Percentiles rank a stretch among this genome's conserved stretches.
These are phyloP conservation scores for Paraleonurus japonicus DNA, from an alignment of 257 asterid species.

Conservation along the genomic window DNA sequence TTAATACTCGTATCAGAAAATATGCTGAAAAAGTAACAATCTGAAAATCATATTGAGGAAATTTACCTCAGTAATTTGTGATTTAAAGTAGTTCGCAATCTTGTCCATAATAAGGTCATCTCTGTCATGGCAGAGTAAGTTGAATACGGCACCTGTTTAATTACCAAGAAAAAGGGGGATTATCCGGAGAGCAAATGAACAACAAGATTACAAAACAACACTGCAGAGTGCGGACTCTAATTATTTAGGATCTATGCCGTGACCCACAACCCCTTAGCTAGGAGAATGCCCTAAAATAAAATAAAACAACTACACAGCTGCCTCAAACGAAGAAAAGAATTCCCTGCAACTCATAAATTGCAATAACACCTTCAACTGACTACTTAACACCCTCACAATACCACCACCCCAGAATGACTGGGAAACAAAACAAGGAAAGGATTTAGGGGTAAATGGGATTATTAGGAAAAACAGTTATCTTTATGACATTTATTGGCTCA, in stretches of 20 bases:
- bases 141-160: constrained; percentile 42
- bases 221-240: background rate
- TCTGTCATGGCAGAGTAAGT: constrained; percentile 29
- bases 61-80: constrained; percentile 47
- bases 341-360: background rate
- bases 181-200: background rate
- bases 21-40: background rate
- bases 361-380: background rate
- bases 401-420: too few species aligned
- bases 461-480: background rate
- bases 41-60: background rate
- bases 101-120: constrained; percentile 47
- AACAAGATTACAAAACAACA: background rate
- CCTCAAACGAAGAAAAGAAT: background rate
- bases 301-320: background rate
- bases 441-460: background rate
- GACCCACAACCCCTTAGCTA: background rate
- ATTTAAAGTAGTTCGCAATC: constrained; percentile 60
- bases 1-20: background rate
- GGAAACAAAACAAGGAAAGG: background rate
- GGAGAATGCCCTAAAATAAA: background rate
- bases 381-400: background rate
- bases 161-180: background rate
- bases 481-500: background rate
- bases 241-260: background rate